Base-by-base conservation (phyloP, 805 yeast species). In the Pichia eremophila region DNA sequence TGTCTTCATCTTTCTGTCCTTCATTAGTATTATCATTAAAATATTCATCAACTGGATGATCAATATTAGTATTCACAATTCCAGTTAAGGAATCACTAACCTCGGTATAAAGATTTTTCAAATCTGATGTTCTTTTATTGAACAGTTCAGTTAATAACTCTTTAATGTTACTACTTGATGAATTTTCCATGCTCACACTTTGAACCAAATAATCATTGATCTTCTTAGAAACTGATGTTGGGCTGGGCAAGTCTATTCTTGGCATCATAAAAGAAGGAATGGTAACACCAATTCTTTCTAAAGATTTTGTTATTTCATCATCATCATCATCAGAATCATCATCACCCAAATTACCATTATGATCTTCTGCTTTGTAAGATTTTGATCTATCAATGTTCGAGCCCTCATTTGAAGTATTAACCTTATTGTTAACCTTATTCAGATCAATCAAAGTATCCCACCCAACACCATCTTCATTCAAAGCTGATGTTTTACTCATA, bases 11-110 rank as follows among this genome's bases (percentile, higher is more conserved):
- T n/a, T 1, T 19, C 18, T 15, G 25, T 22, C 6, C 17, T 12
- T n/a, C n/a, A 5, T 14, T 15, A 34, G 10, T 14, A 2, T 22
- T 17, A 14, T 28, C 27, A 40, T 40, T 29, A 37, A 46, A 40
- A 18, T 54, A 46, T 40, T 77, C 81, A 28, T 75, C 82, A 14
- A 69, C 72, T 0, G 81, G 81, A 40, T 75, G 63, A 17, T 73
- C 65, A 11, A 77, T 66, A 11, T 76, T 67, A 37, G 70, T 71
- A 52, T 73, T 72, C 34, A 77, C 66, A 29, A 75, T 64, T 46
- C 71, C 62, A 62, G 54, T 72, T 29, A 62, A 52, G 2, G 63
- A 59, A 38, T 60, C 63, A 51, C 61, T 58, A 28, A 61, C 43
- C 18, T 53, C 57, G 52, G 57, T 48, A 48, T 59, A 61, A 25